phyloP scores from a whole-genome alignment of 2,329 filamentous ascomycete genomes.

The Alternaria sp. region DNA sequence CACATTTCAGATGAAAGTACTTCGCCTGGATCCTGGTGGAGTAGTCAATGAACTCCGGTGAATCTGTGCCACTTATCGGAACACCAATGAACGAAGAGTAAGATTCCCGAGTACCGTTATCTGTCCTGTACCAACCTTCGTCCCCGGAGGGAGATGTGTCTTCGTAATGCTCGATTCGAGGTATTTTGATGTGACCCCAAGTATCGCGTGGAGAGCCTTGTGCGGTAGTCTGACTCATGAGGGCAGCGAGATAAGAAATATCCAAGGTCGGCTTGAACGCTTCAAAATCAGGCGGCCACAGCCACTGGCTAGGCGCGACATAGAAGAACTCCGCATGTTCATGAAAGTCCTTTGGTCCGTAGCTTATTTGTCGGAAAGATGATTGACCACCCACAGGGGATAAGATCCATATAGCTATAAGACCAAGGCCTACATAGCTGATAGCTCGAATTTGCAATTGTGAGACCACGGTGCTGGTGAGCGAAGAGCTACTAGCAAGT shows the following conservation, averaged over 20 bases:
- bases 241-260: background rate
- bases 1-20: background rate
- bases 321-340: background rate
- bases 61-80: background rate
- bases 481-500: background rate
- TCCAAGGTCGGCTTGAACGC: background rate
- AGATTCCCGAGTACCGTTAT: accelerated
- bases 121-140: background rate
- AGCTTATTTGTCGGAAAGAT: background rate
- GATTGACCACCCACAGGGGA: background rate
- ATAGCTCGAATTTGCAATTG: accelerated
- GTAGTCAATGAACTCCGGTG: background rate
- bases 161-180: background rate
- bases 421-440: background rate
- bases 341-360: background rate
- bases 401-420: background rate
- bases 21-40: background rate
- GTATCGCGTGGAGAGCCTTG: background rate
- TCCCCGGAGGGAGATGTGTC: background rate
- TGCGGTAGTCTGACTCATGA: background rate
- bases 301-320: background rate
- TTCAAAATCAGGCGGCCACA: background rate
- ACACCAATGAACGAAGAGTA: background rate
- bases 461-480: background rate
- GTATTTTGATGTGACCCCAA: background rate